Conservation (phyloP, 352 stramenopile genomes). For the Pythium brassicae region DNA sequence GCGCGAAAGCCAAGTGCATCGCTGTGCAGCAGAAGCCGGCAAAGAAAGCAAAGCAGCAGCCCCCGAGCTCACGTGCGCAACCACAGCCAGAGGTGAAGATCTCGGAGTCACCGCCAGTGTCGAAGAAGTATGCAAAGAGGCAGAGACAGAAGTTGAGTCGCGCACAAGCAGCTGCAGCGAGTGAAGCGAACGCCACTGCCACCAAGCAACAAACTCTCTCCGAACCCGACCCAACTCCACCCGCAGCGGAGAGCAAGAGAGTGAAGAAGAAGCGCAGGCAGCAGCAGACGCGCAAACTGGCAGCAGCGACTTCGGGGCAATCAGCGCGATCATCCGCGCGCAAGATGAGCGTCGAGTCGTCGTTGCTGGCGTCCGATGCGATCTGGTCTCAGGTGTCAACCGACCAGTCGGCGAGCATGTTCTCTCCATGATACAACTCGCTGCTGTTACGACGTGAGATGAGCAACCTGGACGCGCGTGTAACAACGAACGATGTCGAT, state of each 20-base stretch:
- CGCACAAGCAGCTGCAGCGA: neutral
- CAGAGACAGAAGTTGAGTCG: neutral
- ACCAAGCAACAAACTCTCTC: neutral
- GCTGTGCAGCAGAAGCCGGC: slow-evolving; percentile 1
- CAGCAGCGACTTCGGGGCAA: neutral
- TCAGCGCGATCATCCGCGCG: slow-evolving; percentile 8
- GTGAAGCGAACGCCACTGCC: neutral
- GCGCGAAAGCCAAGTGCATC: slow-evolving; percentile 1
- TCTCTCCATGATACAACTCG: neutral
- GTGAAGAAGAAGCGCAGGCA: slow-evolving; percentile 12
- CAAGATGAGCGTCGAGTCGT: slow-evolving; percentile 68
- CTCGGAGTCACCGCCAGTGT: neutral
- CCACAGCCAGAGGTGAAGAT: neutral
- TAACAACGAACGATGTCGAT: neutral
- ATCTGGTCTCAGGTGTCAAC: slow-evolving; percentile 68
- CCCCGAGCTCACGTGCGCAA: neutral
- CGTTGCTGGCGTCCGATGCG: slow-evolving; percentile 47
- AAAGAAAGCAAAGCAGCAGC: slow-evolving; percentile 19
- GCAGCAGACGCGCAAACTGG: slow-evolving; percentile 11
- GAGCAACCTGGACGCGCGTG: neutral
- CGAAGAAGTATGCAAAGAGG: slow-evolving; percentile 14
- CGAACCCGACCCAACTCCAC: neutral
- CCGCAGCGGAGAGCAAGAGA: slow-evolving; percentile 1
- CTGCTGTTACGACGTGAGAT: neutral
- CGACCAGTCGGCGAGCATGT: slow-evolving; percentile 30